A percentile compares a stretch with the other conserved stretches of the same genome.
These are phyloP conservation scores for Setaria viridis DNA, from an alignment of 202 grass and related monocot species.

Conservation along the genomic window DNA sequence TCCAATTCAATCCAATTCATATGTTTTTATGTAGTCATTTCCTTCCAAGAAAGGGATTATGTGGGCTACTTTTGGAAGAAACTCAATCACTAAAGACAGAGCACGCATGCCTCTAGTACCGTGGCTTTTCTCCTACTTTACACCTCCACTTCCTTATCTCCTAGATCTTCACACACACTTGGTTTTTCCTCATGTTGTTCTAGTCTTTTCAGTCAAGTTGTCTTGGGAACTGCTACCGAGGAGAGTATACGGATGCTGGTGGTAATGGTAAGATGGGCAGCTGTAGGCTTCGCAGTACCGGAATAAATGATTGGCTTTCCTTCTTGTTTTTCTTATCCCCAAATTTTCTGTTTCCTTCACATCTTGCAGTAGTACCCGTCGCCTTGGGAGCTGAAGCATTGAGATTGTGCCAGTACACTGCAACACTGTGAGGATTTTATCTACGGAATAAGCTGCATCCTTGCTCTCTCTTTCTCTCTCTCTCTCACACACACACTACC, in stretches of 20 bases:
- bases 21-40: neutral
- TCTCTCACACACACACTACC: constrained; percentile 17
- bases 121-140: constrained; percentile 30
- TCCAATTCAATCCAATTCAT: neutral
- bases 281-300: constrained; percentile 37
- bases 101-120: neutral
- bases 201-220: constrained; percentile 44
- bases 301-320: constrained; percentile 51
- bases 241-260: constrained; percentile 34
- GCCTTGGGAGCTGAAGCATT: constrained; percentile 56
- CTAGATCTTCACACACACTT: constrained; percentile 17
- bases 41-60: accelerated
- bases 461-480: constrained; percentile 20
- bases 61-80: neutral
- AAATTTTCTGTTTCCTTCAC: constrained; percentile 32
- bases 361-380: constrained; percentile 38
- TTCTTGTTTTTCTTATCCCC: constrained; percentile 44
- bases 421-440: constrained; percentile 38
- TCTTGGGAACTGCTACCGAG: constrained; percentile 39
- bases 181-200: constrained; percentile 9
- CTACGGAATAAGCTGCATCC: constrained; percentile 2
- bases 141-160: constrained; percentile 28
- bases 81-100: constrained; percentile 1
- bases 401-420: constrained; percentile 52
- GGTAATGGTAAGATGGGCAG: constrained; percentile 28